These are phyloP conservation scores for Diaporthe capsici DNA, from an alignment of 2,329 filamentous ascomycete genomes.

Conservation along the genomic window DNA sequence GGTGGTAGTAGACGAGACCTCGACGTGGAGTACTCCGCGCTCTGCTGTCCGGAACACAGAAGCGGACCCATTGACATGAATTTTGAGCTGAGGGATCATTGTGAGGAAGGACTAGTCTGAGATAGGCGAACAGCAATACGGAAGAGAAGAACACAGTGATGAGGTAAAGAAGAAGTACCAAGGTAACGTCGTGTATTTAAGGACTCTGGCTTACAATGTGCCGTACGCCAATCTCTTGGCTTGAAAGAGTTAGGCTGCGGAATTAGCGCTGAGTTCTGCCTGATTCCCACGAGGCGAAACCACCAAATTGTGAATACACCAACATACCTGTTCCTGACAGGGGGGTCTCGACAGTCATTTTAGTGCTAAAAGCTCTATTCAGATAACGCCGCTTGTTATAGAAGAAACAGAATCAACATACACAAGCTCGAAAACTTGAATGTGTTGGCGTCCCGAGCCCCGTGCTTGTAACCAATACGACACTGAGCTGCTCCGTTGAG, in stretches of 20 bases:
- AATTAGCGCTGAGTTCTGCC: not conserved
- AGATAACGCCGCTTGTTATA: not conserved
- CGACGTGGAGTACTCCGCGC: conserved; percentile 43
- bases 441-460: too few relatives aligned
- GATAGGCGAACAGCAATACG: rapidly evolving
- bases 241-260: not conserved
- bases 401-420: not conserved
- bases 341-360: not conserved
- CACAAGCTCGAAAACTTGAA: too few relatives aligned
- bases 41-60: conserved; percentile 44
- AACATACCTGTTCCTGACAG: not conserved
- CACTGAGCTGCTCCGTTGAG: too few relatives aligned
- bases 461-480: too few relatives aligned
- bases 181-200: too few relatives aligned
- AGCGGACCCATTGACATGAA: conserved; percentile 42
- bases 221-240: not conserved
- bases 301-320: not conserved
- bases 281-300: not conserved
- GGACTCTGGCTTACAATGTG: not conserved
- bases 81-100: conserved; percentile 43
- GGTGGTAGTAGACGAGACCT: conserved; percentile 26
- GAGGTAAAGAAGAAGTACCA: too few relatives aligned
- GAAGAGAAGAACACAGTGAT: not conserved
- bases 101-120: not conserved
- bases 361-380: rapidly evolving